These are phyloP conservation scores for Porogramme epimiltina DNA, from an alignment of 1,284 basidiomycete species.

Conservation along the genomic window DNA sequence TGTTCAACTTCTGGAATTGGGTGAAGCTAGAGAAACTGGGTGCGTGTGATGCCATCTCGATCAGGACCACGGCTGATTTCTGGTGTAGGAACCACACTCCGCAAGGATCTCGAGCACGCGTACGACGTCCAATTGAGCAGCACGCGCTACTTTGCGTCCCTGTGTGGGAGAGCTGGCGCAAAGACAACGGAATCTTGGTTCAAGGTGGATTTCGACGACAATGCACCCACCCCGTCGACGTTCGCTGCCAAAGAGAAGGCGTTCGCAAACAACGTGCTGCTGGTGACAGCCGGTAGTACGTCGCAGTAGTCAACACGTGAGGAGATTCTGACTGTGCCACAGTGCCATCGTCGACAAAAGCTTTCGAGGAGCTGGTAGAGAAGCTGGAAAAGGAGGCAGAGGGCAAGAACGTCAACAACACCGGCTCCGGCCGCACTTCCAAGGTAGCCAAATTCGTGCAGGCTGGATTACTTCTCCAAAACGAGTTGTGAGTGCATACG, in stretches of 20 bases:
- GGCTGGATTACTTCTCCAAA: no score
- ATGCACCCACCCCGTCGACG: neutral
- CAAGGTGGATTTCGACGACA: neutral
- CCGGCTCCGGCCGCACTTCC: neutral
- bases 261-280: neutral
- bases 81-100: no score
- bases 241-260: neutral
- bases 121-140: neutral
- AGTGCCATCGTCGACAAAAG: neutral
- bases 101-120: neutral
- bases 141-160: neutral
- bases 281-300: neutral
- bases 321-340: no score
- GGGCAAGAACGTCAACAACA: neutral
- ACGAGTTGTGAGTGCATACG: no score
- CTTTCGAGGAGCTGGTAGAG: neutral
- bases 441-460: neutral
- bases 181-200: neutral
- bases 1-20: slow-evolving; percentile 8
- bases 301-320: no score
- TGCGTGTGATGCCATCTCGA: neutral
- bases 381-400: neutral
- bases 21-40: neutral
- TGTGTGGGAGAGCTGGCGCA: neutral
- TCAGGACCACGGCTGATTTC: neutral